These are phyloP conservation scores for Cornus controversa DNA, from an alignment of 148 eudicot genomes.

Conservation along the genomic window DNA sequence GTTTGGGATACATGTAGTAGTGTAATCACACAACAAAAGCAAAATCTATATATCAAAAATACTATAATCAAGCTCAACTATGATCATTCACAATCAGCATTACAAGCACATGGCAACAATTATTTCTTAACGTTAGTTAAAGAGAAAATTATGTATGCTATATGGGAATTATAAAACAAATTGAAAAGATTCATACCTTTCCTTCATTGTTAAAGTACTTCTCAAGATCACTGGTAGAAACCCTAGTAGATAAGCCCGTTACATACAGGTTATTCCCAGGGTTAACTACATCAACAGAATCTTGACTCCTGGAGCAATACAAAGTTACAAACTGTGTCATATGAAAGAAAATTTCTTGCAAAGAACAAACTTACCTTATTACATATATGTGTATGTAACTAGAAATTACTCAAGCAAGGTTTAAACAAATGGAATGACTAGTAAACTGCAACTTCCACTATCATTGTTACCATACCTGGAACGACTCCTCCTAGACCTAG, in stretches of 20 bases:
- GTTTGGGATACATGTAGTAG: neutral
- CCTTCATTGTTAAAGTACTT: conserved; percentile 60
- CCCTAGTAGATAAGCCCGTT: conserved; percentile 73
- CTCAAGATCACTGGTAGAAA: conserved; percentile 56
- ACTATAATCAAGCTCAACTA: neutral
- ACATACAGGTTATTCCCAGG: conserved; percentile 76
- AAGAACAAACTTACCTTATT: neutral
- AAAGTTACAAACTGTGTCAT: neutral
- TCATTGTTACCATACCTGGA: conserved; percentile 37
- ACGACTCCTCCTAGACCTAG: conserved; percentile 51
- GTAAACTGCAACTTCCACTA: neutral
- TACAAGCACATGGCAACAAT: neutral
- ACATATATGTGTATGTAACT: neutral
- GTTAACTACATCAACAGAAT: conserved; percentile 44
- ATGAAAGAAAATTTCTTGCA: conserved; percentile 3
- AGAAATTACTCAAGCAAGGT: neutral
- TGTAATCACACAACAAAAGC: neutral
- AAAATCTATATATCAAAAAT: conserved; percentile 1
- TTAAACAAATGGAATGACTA: neutral
- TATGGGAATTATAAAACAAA: conserved; percentile 6
- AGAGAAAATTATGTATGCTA: neutral
- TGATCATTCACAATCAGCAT: neutral
- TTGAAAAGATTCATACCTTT: conserved; percentile 42
- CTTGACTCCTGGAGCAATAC: conserved; percentile 48
- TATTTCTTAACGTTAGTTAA: neutral